Evolutionary conservation across 305 asterid genomes (phyloP).

Genomic region (Withania somnifera): DNA sequence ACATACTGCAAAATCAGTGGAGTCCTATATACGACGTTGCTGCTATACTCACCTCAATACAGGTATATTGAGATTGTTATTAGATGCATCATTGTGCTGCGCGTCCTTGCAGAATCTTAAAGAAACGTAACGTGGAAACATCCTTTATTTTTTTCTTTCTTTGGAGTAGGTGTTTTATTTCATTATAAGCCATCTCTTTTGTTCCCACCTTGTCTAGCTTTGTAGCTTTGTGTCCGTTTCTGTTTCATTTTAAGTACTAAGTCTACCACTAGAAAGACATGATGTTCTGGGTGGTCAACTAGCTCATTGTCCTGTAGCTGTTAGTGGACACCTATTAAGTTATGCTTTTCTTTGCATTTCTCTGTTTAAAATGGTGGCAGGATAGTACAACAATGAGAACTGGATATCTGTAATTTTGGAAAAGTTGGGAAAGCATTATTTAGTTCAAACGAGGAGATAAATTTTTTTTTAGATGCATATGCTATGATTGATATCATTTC

Average conservation of each 20-base stretch:
- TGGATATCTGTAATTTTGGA: neutral
- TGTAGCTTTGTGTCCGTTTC: neutral
- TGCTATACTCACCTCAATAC: constrained; percentile 16
- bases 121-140: neutral
- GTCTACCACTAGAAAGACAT: neutral
- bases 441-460: neutral
- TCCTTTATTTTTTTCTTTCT: neutral
- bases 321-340: neutral
- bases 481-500: neutral
- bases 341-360: neutral
- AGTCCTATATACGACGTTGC: constrained; percentile 19
- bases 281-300: neutral
- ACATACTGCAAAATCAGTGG: constrained; percentile 17
- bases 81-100: neutral
- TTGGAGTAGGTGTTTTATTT: neutral
- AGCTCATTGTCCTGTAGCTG: neutral
- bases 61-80: constrained; percentile 3
- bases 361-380: neutral
- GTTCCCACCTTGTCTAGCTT: neutral
- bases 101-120: neutral
- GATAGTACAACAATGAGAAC: neutral
- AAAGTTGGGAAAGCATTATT: neutral
- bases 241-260: neutral
- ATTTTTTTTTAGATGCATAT: neutral
- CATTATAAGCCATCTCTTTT: neutral